A percentile compares a stretch with the other conserved stretches of the same genome.
Evolutionary conservation across 164 flowering plant genomes (phyloP).

Genomic region (Taxillus chinensis): DNA sequence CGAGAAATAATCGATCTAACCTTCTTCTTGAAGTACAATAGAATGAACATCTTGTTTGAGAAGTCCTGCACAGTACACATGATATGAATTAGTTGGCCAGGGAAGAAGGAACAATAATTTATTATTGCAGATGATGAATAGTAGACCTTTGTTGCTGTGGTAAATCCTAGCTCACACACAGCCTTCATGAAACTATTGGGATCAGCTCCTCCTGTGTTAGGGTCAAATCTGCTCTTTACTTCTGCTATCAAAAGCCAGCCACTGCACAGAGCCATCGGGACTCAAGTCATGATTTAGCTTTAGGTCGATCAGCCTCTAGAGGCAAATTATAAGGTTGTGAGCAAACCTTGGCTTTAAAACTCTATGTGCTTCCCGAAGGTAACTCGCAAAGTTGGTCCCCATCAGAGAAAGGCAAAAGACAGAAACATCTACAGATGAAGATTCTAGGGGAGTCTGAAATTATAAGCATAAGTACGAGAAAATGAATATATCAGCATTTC

Average conservation of each 20-base stretch:
- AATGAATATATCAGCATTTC: not conserved
- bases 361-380: conserved; percentile 69
- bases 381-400: conserved; percentile 72
- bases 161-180: conserved; percentile 67
- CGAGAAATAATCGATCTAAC: conserved; percentile 14
- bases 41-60: conserved; percentile 88
- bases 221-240: conserved; percentile 91
- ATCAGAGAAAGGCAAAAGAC: conserved; percentile 91
- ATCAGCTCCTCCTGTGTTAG: conserved; percentile 82
- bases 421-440: conserved; percentile 78
- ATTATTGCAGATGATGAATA: conserved; percentile 1
- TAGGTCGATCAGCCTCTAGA: not conserved
- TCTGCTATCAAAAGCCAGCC: conserved; percentile 97
- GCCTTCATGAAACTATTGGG: conserved; percentile 58
- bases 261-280: conserved; percentile 24
- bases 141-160: conserved; percentile 39
- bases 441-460: conserved; percentile 58
- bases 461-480: not conserved
- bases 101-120: too few species aligned
- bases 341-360: conserved; percentile 70
- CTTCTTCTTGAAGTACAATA: conserved; percentile 73
- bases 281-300: conserved; percentile 5
- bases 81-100: conserved; percentile 9
- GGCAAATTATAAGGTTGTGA: not conserved
- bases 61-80: conserved; percentile 81